Evolutionary conservation across 345 rosid genomes (phyloP).

Genomic region (Populus davidiana): DNA sequence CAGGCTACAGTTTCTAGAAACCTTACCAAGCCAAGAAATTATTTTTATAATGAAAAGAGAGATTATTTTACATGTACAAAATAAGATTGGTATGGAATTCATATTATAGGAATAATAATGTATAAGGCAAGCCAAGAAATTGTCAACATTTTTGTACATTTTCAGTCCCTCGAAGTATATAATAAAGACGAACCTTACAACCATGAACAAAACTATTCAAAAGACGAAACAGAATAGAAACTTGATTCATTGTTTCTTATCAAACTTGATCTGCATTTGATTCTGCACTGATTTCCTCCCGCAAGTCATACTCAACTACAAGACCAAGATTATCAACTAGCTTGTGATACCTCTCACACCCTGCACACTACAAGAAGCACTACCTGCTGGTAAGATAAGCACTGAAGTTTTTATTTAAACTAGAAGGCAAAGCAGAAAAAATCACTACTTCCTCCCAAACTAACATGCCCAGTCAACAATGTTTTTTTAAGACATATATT

Average conservation of each 20-base stretch:
- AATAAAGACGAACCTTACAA: conserved; percentile 16
- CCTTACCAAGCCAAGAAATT: conserved; percentile 15
- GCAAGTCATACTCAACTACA: conserved; percentile 71
- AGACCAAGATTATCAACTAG: conserved; percentile 88
- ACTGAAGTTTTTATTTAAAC: background rate
- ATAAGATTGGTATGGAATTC: conserved; percentile 19
- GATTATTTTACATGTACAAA: conserved; percentile 30
- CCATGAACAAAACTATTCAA: conserved; percentile 8
- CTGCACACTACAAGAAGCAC: conserved; percentile 66
- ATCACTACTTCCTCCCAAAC: background rate
- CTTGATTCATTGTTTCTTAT: conserved; percentile 12
- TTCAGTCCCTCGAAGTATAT: conserved; percentile 13
- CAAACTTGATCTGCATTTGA: conserved; percentile 42
- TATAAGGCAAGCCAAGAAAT: conserved; percentile 12
- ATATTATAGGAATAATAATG: conserved; percentile 28
- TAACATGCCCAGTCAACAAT: background rate
- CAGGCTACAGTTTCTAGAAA: conserved; percentile 42
- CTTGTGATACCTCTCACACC: conserved; percentile 83
- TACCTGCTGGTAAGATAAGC: conserved; percentile 16
- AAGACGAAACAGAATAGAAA: background rate
- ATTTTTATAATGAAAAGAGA: conserved; percentile 8
- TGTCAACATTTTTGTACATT: conserved; percentile 23
- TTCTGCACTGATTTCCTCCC: conserved; percentile 45
- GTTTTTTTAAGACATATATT: background rate
- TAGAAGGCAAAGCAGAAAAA: conserved; percentile 1